A percentile compares a stretch with the other conserved stretches of the same genome.
Evolutionary conservation across 129 eudicot genomes (phyloP).

Genomic region (Ambrosia trifida): DNA sequence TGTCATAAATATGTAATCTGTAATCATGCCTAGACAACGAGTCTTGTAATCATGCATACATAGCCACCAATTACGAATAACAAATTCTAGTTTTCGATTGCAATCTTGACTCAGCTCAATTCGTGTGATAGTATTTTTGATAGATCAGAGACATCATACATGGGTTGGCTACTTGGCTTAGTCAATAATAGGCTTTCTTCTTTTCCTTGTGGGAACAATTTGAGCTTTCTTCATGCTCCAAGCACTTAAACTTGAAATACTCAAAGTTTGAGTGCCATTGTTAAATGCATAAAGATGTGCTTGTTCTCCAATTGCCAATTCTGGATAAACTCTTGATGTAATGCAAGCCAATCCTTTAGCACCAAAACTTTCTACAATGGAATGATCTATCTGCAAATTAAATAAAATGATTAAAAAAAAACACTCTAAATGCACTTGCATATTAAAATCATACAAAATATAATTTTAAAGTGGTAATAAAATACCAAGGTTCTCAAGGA

Average conservation of each 20-base stretch:
- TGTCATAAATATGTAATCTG: no score
- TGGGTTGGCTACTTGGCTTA: no score
- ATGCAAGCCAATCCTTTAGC: slow-evolving; percentile 52
- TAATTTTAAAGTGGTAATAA: background rate
- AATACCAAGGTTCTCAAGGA: slow-evolving; percentile 48
- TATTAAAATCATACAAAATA: background rate
- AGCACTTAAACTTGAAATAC: slow-evolving; percentile 36
- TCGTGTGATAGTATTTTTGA: background rate
- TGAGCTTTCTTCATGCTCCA: slow-evolving; percentile 50
- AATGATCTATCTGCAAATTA: slow-evolving; percentile 52
- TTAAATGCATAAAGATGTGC: slow-evolving; percentile 55
- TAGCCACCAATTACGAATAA: no score
- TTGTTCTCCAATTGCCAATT: slow-evolving; percentile 35
- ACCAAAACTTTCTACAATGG: slow-evolving; percentile 62
- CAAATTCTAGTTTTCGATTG: no score
- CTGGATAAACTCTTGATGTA: slow-evolving; percentile 58
- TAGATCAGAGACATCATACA: background rate
- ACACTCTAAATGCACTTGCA: background rate
- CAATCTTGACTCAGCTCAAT: background rate
- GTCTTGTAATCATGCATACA: no score
- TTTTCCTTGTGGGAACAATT: slow-evolving; percentile 34
- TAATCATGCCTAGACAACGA: no score
- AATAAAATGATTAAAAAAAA: background rate
- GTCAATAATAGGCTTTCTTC: slow-evolving; percentile 42
- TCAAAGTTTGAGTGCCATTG: slow-evolving; percentile 32